These are phyloP conservation scores for Podila minutissima DNA, from an alignment of 192 early-diverging fungal genomes.

Conservation along the genomic window DNA sequence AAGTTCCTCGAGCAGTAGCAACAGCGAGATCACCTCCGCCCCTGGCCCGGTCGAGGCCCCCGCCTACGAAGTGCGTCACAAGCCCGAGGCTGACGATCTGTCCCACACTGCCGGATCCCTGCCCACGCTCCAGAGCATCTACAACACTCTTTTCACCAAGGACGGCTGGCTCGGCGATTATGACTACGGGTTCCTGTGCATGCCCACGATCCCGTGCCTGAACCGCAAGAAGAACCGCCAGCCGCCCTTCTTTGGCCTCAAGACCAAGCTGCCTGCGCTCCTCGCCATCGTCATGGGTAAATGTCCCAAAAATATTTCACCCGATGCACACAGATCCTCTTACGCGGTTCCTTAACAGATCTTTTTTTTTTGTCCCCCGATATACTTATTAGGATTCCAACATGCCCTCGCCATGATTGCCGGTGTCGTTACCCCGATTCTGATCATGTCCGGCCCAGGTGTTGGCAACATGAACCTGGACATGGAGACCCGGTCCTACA, in stretches of 20 bases:
- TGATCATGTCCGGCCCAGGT: constrained; percentile 57
- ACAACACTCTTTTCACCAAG: constrained; percentile 40
- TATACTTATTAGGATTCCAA: constrained; percentile 33
- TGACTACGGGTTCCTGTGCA: constrained; percentile 54
- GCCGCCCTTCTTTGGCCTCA: constrained; percentile 61
- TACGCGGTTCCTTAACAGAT: too few species aligned
- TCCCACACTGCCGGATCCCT: constrained; percentile 26
- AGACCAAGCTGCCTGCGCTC: constrained; percentile 53
- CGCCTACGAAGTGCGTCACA: constrained; percentile 22
- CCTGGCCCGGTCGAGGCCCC: constrained; percentile 18
- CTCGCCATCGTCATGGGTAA: constrained; percentile 59
- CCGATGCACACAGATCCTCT: too few species aligned
- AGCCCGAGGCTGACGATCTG: constrained; percentile 26
- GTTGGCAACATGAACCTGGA: constrained; percentile 53
- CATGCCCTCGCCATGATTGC: constrained; percentile 44
- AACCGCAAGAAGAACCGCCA: constrained; percentile 31
- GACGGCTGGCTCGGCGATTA: constrained; percentile 60
- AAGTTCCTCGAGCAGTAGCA: not conserved
- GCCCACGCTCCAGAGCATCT: constrained; percentile 20
- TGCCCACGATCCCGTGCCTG: constrained; percentile 52
- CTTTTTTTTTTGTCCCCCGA: not conserved
- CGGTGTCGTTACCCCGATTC: constrained; percentile 58
- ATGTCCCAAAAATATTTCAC: not conserved
- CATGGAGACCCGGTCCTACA: constrained; percentile 45
- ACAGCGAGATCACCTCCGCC: constrained; percentile 26